Percentiles rank a stretch among this genome's conserved stretches.
These are phyloP conservation scores for Oxyria digyna DNA, from an alignment of 148 eudicot species.

Conservation along the genomic window DNA sequence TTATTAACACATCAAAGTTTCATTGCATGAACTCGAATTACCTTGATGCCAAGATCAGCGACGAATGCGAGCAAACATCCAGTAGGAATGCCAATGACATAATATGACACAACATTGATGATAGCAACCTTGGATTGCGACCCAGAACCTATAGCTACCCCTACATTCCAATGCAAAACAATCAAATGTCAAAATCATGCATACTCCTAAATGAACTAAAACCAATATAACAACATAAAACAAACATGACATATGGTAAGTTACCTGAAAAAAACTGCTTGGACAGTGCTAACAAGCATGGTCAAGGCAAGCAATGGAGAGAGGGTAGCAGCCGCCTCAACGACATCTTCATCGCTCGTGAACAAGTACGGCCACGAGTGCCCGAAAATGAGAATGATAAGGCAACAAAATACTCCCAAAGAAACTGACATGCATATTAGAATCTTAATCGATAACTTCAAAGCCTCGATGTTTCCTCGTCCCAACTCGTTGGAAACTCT, in stretches of 20 bases:
- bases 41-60: constrained; percentile 31
- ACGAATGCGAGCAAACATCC: constrained; percentile 43
- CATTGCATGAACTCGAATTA: too few species aligned
- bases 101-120: constrained; percentile 33
- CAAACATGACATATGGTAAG: neutral
- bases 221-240: too few species aligned
- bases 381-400: constrained; percentile 22
- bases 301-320: constrained; percentile 48
- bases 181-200: neutral
- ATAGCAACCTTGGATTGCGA: constrained; percentile 37
- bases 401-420: constrained; percentile 33
- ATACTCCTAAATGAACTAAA: too few species aligned
- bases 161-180: constrained; percentile 8
- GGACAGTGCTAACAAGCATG: constrained; percentile 46
- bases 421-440: constrained; percentile 31
- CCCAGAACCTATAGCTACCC: constrained; percentile 48
- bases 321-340: constrained; percentile 42
- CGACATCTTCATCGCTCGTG: constrained; percentile 43
- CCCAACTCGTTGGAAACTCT: constrained; percentile 73
- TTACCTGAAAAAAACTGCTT: constrained; percentile 67
- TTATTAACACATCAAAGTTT: too few species aligned
- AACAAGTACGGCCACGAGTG: constrained; percentile 45
- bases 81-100: constrained; percentile 39
- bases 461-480: constrained; percentile 50
- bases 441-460: constrained; percentile 58